phyloP scores from a whole-genome alignment of 1,139 yeast genomes.

The Pichia sp. region DNA sequence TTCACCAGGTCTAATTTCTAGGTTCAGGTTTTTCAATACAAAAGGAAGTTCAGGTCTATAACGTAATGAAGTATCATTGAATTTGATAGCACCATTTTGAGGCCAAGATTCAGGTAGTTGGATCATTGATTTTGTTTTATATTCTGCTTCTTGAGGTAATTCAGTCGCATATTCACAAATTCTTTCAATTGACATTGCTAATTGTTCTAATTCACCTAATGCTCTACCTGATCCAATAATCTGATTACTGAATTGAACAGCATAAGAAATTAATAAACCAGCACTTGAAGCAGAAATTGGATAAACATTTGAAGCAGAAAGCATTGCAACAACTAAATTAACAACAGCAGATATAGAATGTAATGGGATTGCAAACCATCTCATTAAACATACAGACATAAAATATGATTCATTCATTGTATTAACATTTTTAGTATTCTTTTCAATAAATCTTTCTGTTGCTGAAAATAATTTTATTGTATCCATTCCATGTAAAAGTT shows the following conservation, averaged over 20 bases:
- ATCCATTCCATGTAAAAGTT: constrained; percentile 48
- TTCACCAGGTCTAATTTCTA: constrained; percentile 32
- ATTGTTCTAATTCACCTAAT: constrained; percentile 67
- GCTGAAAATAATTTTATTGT: constrained; percentile 49
- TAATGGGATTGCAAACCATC: constrained; percentile 54
- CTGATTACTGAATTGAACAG: constrained; percentile 48
- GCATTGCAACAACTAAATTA: constrained; percentile 39
- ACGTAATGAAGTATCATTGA: constrained; percentile 54
- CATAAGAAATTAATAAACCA: constrained; percentile 46
- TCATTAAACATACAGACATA: constrained; percentile 46
- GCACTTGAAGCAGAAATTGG: constrained; percentile 42
- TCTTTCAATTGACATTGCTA: constrained; percentile 84
- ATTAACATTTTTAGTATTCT: constrained; percentile 38
- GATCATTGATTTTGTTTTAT: constrained; percentile 19
- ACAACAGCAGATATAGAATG: constrained; percentile 37
- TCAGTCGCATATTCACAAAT: constrained; percentile 64
- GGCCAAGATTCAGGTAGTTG: constrained; percentile 46
- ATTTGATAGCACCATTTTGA: constrained; percentile 25
- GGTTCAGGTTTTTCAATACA: constrained; percentile 37
- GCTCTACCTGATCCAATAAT: constrained; percentile 47
- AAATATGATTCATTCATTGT: constrained; percentile 53
- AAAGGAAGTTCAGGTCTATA: constrained; percentile 58
- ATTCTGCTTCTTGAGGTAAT: constrained; percentile 59
- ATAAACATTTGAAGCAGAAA: constrained; percentile 42
- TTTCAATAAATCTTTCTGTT: constrained; percentile 35